These are phyloP conservation scores for Boletus sp. DNA, from an alignment of 768 basidiomycete species.

Conservation along the genomic window DNA sequence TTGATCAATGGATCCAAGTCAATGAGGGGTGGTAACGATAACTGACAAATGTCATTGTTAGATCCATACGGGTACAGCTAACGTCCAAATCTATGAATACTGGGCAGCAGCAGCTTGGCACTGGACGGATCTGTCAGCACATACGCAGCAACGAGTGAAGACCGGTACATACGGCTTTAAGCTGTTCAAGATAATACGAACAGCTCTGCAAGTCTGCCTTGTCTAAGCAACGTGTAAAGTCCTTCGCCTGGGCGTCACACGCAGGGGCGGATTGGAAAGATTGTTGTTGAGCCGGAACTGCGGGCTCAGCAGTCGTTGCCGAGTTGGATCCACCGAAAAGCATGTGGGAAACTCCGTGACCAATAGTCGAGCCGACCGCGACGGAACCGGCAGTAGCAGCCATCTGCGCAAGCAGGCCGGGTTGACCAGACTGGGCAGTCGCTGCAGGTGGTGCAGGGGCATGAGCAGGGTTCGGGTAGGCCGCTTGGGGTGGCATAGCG, in stretches of 20 bases:
- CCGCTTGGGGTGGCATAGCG: slow-evolving; percentile 40
- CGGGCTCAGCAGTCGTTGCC: slow-evolving; percentile 43
- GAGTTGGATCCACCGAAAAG: slow-evolving; percentile 71
- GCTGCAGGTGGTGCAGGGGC: slow-evolving; percentile 38
- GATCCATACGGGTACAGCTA: slow-evolving; percentile 2
- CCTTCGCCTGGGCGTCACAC: slow-evolving; percentile 83
- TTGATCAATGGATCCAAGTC: background rate
- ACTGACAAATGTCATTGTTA: slow-evolving; percentile 10
- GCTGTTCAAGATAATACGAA: slow-evolving; percentile 83
- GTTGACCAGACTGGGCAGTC: slow-evolving; percentile 43
- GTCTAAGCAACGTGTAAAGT: slow-evolving; percentile 84
- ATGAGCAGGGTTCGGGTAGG: slow-evolving; percentile 42
- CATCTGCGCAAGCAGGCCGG: slow-evolving; percentile 81
- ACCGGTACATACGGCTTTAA: slow-evolving; percentile 67
- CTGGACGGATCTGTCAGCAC: slow-evolving; percentile 32
- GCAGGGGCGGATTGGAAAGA: slow-evolving; percentile 42
- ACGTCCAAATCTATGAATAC: slow-evolving; percentile 35
- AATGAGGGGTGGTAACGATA: background rate
- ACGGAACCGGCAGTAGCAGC: slow-evolving; percentile 90
- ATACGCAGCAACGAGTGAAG: background rate
- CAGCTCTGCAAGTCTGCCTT: slow-evolving; percentile 77
- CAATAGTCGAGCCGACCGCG: slow-evolving; percentile 82
- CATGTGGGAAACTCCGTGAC: slow-evolving; percentile 88
- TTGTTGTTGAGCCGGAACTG: slow-evolving; percentile 46
- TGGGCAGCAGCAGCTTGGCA: slow-evolving; percentile 74